Evolutionary conservation across 2,329 filamentous ascomycete genomes (phyloP), one percentile per base, ranked within the genome.

Genomic region (Rutstroemia sp.): DNA sequence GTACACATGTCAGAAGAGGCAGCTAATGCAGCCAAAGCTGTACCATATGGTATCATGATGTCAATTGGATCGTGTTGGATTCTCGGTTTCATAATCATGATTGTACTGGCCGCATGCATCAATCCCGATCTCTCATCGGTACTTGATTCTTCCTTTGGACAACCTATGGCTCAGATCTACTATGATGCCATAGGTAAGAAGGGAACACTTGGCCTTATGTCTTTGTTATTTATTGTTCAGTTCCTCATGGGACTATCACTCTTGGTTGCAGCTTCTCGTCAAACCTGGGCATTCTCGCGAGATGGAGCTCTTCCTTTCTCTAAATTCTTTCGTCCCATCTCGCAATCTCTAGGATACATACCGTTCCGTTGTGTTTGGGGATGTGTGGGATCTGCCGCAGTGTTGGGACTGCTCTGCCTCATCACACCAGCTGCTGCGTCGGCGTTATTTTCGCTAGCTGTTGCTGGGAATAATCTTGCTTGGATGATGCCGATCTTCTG

Each of bases 241-340:
- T 85, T 82, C 66, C 72, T 84, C 21, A 84, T 84, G 76, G 80
- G 81, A 1, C 69, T 83, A 1, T 80, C 76, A 30, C 77, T 82
- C 54, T 69, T 81, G 2, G 77, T 83, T 3, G 82, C 82, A 1
- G 78, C 78, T 4, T 82, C 78, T 5, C 75, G 82, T 5, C 82
- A 85, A 68, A 75, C 74, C 30, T 86, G 82, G 82, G 82, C 82
- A 0, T 85, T 85, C 65, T 80, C 79, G 8, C 76, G 82, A 23
- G 82, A 85, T 62, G 81, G 80, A 2, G 82, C 81, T 1, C 72
- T 85, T 1, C 82, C 82, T 0, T 83, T 84, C 65, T 81, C 78
- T 2, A 67, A 59, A 5, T 82, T 79, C 68, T 80, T 84, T 68
- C 73, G 80, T 34, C 73, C 75, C 6, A 79, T 84, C 64, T 61